Evolutionary conservation across 306 rosid species (phyloP), one percentile per base, ranked within the genome.

Genomic region (Cotoneaster glaucophyllus): DNA sequence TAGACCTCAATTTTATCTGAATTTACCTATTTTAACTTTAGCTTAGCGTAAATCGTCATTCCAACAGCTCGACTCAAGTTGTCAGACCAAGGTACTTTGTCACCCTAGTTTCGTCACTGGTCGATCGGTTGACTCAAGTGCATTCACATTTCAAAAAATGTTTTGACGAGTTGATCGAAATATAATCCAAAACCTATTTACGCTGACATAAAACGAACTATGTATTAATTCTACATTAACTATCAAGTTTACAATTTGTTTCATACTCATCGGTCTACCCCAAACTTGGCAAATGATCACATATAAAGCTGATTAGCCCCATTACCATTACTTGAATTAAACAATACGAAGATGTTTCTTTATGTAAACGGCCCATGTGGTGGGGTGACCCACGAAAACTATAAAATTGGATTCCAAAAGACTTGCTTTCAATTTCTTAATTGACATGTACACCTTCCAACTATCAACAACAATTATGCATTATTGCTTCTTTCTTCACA

Each of bases 281-380:
- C 81, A 59, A 83, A 70, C 45, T 48, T 43, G 74, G 81, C 26
- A 74, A 14, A 34, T 70, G 77, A 72, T 71, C 54, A 82, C 58
- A 22, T 65, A 31, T 67, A 85, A 85, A 84, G 90, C 66, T 69
- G 82, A 84, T 79, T 83, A 61, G 77, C 83, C 82, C 62, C 28
- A 10, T 26, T 26, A 5, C 37, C 81, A 64, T 53, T 28, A 74
- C 78, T 74, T 53, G 64, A 73, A 82, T 48, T 71, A 80, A 74
- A 72, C 52, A 64, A 73, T 48, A 10, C 24, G 26, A 25, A 26
- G 19, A 78, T 52, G 79, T 64, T 86, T 82, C 79, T 81, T 88
- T 71, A 73, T 84, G 85, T 77, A 83, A 85, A 89, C 78, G 85
- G 83, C 83, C 90, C 98, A 92, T 91, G 95, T 92, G 97, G 89